Percentiles rank a stretch among this genome's conserved stretches.
Conservation (phyloP, 2,329 filamentous ascomycete species). For the Alternaria sp. region DNA sequence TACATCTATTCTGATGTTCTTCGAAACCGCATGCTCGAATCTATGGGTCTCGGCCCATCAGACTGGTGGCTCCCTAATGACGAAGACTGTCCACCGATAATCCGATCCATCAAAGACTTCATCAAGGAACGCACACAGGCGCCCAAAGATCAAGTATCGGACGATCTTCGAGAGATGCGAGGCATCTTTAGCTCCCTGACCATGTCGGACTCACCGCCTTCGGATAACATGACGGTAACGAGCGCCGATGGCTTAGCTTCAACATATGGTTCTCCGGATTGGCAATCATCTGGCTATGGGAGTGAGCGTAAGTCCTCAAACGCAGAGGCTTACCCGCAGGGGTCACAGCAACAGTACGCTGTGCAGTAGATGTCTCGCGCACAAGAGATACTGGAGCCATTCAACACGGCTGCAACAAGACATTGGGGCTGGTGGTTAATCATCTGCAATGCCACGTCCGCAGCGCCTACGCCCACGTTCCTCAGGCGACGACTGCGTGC, state of each 20-base stretch:
- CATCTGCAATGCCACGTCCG: slow-evolving; percentile 21
- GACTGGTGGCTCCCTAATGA: slow-evolving; percentile 91
- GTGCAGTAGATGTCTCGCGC: slow-evolving; percentile 22
- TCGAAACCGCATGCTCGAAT: slow-evolving; percentile 75
- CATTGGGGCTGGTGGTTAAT: slow-evolving; percentile 6
- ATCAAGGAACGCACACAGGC: slow-evolving; percentile 75
- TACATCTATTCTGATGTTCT: slow-evolving; percentile 83
- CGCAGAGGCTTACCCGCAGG: slow-evolving; percentile 25
- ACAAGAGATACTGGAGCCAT: slow-evolving; percentile 4
- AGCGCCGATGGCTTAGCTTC: slow-evolving; percentile 35
- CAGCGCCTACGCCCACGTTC: slow-evolving; percentile 9
- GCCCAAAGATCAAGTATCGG: slow-evolving; percentile 60
- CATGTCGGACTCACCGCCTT: slow-evolving; percentile 47
- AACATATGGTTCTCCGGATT: slow-evolving; percentile 37
- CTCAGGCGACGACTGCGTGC: slow-evolving; percentile 19
- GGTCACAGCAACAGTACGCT: slow-evolving; percentile 21
- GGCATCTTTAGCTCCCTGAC: slow-evolving; percentile 66
- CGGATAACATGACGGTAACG: slow-evolving; percentile 40
- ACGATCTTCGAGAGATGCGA: slow-evolving; percentile 77
- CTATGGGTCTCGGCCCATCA: slow-evolving; percentile 76
- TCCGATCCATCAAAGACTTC: slow-evolving; percentile 80
- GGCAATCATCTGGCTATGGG: slow-evolving; percentile 28
- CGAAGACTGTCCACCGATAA: slow-evolving; percentile 75
- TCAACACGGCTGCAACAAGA: slow-evolving; percentile 8
- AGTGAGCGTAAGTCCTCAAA: slow-evolving; percentile 35